Evolutionary conservation across 441 rosid genomes (phyloP), one percentile per base, ranked within the genome.

Genomic region (Geranium incanum): DNA sequence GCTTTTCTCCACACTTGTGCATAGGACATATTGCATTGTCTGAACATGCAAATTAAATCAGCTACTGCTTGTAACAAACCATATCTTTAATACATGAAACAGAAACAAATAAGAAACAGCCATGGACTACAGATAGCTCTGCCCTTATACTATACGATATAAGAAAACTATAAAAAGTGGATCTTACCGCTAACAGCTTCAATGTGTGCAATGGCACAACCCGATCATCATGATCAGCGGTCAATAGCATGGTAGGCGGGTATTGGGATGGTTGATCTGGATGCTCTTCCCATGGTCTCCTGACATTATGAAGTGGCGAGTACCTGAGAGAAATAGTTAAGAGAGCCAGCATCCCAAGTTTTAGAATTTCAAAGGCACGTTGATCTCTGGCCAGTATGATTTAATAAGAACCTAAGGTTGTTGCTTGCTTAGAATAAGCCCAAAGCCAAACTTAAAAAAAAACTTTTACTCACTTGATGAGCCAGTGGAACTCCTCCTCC

Each of bases 191-290:
- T 76, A 94, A 84, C 68, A 90, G 78, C 82, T 95, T 95, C 66
- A 95, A 81, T 0, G 99, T 80, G 83, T 95, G 99, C 45, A 89
- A 80, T 19, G 99, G 97, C 59, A 94, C 99, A 64, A 94, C 99
- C 69, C 99, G 87, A 77, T 94, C 97, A 52, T 94, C 99, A 43
- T 92, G 97, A 78, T 94, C 99, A 37, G 97, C 99, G n/a, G 97
- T 94, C 78, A 94, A 76, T 36, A 94, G 80, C 97, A 94, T 90
- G 66, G 99, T 94, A 36, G 99, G 43, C 4, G 99, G 99, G 71
- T 92, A 94, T 76, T 92, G 95, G 72, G 72, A 77, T 5, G 78
- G 43, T 45, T 59, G 72, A 71, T 71, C 83, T 1, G 79, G 74
- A 67, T 78, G 75, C 70, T 79, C 79, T 73, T 90, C 96, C 99